These are phyloP conservation scores for Ophiocordyceps unilateralis DNA, from an alignment of 2,329 filamentous ascomycete genomes.

Conservation along the genomic window DNA sequence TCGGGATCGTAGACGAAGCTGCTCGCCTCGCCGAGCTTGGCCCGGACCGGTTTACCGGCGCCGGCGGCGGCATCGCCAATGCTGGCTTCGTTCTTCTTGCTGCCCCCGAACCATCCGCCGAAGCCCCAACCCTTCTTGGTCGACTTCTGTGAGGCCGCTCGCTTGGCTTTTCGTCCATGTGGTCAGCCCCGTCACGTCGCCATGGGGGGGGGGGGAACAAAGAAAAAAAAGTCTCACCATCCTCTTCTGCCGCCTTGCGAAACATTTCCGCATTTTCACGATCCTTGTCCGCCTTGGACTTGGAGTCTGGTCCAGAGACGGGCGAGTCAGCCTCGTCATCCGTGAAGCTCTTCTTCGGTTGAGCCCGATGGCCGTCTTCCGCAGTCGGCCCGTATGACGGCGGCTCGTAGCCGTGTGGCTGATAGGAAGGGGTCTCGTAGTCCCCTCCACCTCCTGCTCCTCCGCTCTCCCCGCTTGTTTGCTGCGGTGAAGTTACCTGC, in stretches of 20 bases:
- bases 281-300: slow-evolving; percentile 52
- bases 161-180: slow-evolving; percentile 32
- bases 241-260: slow-evolving; percentile 63
- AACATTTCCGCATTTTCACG: slow-evolving; percentile 73
- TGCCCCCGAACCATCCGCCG: slow-evolving; percentile 67
- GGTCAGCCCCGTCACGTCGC: slow-evolving; percentile 4
- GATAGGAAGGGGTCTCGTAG: slow-evolving; percentile 46
- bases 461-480: slow-evolving; percentile 5
- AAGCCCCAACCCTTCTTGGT: slow-evolving; percentile 63
- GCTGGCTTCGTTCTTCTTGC: slow-evolving; percentile 33
- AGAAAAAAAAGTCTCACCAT: slow-evolving; percentile 29
- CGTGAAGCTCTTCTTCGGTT: slow-evolving; percentile 59
- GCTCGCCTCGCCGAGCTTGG: slow-evolving; percentile 86
- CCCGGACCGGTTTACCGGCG: slow-evolving; percentile 58
- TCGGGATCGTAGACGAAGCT: slow-evolving; percentile 90
- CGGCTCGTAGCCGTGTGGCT: slow-evolving; percentile 40
- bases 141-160: slow-evolving; percentile 28
- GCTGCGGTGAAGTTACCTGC: slow-evolving; percentile 12
- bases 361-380: slow-evolving; percentile 26
- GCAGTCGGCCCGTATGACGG: slow-evolving; percentile 37
- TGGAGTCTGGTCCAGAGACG: slow-evolving; percentile 30
- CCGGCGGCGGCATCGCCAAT: slow-evolving; percentile 19
- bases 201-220: too few relatives aligned
- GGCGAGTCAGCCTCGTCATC: slow-evolving; percentile 61
- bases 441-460: slow-evolving; percentile 19